Percentiles rank a stretch among this genome's conserved stretches.
Conservation (phyloP, 176 grass and related monocot species). For the Sorghum bicolor region DNA sequence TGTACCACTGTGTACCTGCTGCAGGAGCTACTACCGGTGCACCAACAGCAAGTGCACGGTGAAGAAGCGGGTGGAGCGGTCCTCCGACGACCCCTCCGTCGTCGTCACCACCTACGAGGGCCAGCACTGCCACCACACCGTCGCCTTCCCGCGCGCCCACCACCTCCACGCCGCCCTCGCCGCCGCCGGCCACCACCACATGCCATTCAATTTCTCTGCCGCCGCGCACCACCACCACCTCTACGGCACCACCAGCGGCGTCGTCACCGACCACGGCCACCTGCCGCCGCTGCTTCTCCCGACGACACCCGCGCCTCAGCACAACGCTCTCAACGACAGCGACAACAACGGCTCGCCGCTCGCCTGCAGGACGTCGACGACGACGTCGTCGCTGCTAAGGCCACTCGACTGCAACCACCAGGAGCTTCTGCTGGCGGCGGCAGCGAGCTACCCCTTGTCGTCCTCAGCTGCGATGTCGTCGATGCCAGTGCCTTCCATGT, state of each 20-base stretch:
- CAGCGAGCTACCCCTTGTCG: neutral
- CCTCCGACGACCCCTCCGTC: conserved; percentile 54
- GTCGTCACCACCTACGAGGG: conserved; percentile 90
- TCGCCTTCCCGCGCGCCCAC: conserved; percentile 37
- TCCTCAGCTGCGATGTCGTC: neutral
- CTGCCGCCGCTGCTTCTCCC: neutral
- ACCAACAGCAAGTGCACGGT: conserved; percentile 70
- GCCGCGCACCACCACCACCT: conserved; percentile 1
- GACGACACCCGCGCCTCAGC: neutral
- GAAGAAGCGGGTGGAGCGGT: conserved; percentile 84
- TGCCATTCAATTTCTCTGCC: neutral
- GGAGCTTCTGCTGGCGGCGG: neutral
- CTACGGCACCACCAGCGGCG: neutral
- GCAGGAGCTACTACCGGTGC: conserved; percentile 84
- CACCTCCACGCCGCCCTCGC: conserved; percentile 33
- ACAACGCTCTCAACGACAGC: neutral
- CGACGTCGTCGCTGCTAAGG: neutral
- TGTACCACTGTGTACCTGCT: neutral
- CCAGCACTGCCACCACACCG: conserved; percentile 75
- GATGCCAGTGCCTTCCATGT: neutral
- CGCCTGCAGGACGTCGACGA: neutral
- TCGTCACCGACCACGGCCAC: neutral
- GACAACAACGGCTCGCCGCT: too few relatives aligned
- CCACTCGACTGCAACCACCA: conserved; percentile 20
- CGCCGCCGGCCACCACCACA: conserved; percentile 3